These are phyloP conservation scores for Aspergillus terreus DNA, from an alignment of 2,329 filamentous ascomycete species.

Conservation along the genomic window DNA sequence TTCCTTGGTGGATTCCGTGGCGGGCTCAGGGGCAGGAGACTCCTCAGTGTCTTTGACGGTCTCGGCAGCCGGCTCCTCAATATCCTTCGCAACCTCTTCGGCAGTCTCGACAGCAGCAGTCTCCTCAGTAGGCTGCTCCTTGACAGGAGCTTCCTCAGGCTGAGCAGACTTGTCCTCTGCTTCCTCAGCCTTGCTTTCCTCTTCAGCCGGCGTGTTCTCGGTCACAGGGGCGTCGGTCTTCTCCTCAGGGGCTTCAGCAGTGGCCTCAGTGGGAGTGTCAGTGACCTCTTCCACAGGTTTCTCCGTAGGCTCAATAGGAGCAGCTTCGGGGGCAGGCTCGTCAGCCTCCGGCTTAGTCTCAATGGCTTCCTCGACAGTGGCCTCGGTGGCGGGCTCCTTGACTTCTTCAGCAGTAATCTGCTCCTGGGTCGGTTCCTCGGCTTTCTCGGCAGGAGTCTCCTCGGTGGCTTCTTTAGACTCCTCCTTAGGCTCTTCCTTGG, in stretches of 20 bases:
- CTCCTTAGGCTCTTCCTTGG: constrained; percentile 4
- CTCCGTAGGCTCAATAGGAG: background rate
- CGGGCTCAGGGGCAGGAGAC: constrained; percentile 5
- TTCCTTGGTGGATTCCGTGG: constrained; percentile 4
- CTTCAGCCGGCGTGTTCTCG: background rate
- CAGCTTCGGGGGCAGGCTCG: background rate
- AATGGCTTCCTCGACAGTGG: background rate
- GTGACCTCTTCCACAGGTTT: background rate
- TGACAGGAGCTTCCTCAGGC: background rate
- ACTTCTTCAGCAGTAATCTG: constrained; percentile 2
- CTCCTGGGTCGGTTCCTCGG: constrained; percentile 4
- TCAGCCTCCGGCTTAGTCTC: background rate
- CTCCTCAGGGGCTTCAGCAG: background rate
- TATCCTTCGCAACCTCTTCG: constrained; percentile 3
- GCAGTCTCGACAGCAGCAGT: constrained; percentile 5
- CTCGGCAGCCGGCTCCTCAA: constrained; percentile 2
- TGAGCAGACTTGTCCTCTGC: too few species aligned
- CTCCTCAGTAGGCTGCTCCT: constrained; percentile 1
- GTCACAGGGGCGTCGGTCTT: background rate
- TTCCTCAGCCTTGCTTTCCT: background rate
- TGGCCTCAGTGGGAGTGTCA: background rate
- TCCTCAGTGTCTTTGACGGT: constrained; percentile 2
- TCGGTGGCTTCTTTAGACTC: constrained; percentile 2
- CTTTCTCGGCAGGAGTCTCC: constrained; percentile 10
- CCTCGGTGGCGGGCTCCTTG: background rate